These are phyloP conservation scores for Blumeriella jaapii DNA, from an alignment of 2,329 filamentous ascomycete genomes.

Conservation along the genomic window DNA sequence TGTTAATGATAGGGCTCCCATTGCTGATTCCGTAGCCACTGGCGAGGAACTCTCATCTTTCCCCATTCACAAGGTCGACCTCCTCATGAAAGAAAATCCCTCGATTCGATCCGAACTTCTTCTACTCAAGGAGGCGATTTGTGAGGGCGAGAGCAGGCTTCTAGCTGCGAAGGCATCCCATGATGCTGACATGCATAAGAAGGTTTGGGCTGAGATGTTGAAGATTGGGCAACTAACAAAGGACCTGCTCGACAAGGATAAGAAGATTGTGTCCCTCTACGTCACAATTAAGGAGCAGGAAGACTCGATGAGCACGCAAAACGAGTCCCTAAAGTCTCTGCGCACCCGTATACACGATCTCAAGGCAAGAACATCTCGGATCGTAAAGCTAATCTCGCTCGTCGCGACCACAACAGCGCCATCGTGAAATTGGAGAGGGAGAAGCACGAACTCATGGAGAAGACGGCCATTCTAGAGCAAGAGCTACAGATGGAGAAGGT, in stretches of 20 bases:
- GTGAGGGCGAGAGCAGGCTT: not conserved
- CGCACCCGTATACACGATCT: not conserved
- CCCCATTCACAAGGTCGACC: not conserved
- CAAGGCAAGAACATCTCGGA: not conserved
- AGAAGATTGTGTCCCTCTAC: not conserved
- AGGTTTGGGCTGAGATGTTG: not conserved
- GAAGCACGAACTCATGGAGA: not conserved
- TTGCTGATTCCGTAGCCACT: no score
- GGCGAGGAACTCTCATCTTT: no score
- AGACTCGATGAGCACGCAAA: not conserved
- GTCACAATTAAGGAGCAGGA: not conserved
- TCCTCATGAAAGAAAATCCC: not conserved
- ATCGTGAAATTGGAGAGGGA: not conserved
- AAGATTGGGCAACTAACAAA: not conserved
- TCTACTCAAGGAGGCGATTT: not conserved
- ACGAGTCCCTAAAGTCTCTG: not conserved
- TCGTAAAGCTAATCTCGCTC: not conserved
- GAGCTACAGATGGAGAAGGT: not conserved
- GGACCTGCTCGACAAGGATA: not conserved
- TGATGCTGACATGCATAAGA: not conserved
- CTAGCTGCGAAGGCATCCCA: not conserved
- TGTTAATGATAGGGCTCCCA: no score
- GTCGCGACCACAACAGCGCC: not conserved
- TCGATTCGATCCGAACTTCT: not conserved
- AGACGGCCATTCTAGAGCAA: not conserved